A percentile compares a stretch with the other conserved stretches of the same genome.
Evolutionary conservation across 2,329 filamentous ascomycete genomes (phyloP).

Genomic region (Blastomyces percursus): DNA sequence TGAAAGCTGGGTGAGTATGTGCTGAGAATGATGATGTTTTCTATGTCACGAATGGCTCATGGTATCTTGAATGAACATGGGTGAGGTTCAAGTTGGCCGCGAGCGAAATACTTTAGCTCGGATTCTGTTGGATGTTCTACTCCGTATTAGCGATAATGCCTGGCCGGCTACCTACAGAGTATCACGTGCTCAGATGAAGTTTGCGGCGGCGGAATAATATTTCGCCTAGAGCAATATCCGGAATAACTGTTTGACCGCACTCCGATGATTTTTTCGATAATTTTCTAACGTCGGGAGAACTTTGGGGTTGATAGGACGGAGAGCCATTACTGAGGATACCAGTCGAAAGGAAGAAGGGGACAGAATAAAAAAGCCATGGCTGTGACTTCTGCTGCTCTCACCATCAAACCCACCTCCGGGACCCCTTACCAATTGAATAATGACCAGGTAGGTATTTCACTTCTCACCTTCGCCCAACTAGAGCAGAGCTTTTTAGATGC

Average conservation of each 20-base stretch:
- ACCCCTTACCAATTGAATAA: conserved; percentile 40
- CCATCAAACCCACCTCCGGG: conserved; percentile 31
- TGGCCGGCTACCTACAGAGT: no score
- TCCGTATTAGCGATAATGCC: no score
- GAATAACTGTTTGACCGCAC: conserved; percentile 28
- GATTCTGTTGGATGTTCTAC: no score
- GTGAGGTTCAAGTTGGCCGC: no score
- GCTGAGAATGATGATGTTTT: no score
- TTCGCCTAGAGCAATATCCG: background rate
- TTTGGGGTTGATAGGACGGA: background rate
- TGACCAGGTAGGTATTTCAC: conserved; percentile 29
- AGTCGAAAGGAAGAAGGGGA: conserved; percentile 13
- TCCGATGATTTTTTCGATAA: conserved; percentile 28
- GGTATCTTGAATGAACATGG: no score
- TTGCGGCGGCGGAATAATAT: background rate
- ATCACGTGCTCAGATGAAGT: background rate
- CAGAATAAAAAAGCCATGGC: conserved; percentile 22
- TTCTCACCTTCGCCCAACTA: background rate
- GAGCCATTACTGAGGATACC: background rate
- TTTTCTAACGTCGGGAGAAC: conserved; percentile 14
- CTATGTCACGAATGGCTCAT: no score
- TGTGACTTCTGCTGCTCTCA: conserved; percentile 30
- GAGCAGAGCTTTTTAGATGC: background rate
- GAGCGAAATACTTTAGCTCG: no score
- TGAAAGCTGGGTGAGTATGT: no score